A percentile compares a stretch with the other conserved stretches of the same genome.
Evolutionary conservation across 2,329 filamentous ascomycete genomes (phyloP).

Genomic region (Periglandula ipomoeae): DNA sequence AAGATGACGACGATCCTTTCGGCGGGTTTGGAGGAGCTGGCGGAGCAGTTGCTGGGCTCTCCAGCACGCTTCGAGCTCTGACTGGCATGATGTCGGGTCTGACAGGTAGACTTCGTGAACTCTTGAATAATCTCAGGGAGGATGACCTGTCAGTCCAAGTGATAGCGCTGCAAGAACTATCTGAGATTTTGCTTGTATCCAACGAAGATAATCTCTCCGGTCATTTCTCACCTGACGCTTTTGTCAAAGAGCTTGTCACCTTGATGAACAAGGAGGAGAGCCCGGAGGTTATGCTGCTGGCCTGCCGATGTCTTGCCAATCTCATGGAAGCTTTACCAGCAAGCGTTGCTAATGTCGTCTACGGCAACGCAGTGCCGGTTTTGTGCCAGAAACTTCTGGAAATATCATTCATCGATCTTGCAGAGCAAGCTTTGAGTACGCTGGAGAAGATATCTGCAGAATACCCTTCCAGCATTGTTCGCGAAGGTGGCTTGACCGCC

Average conservation of each 20-base stretch:
- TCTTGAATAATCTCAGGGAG: conserved; percentile 64
- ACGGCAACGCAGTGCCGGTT: conserved; percentile 91
- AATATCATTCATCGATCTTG: conserved; percentile 94
- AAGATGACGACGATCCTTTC: conserved; percentile 58
- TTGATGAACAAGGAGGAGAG: conserved; percentile 96
- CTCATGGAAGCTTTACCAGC: conserved; percentile 94
- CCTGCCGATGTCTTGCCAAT: conserved; percentile 91
- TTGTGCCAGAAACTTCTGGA: conserved; percentile 91
- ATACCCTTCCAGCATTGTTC: conserved; percentile 89
- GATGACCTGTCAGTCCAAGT: conserved; percentile 86
- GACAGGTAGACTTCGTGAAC: conserved; percentile 68
- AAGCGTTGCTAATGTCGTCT: conserved; percentile 90
- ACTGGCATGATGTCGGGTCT: conserved; percentile 89
- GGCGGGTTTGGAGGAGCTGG: conserved; percentile 59
- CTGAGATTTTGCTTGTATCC: conserved; percentile 85
- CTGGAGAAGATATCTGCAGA: conserved; percentile 96
- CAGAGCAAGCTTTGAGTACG: conserved; percentile 93
- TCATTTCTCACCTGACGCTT: conserved; percentile 88
- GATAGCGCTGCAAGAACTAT: conserved; percentile 86
- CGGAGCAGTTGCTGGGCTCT: conserved; percentile 56
- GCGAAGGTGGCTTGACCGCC: conserved; percentile 90
- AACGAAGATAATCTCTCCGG: conserved; percentile 95
- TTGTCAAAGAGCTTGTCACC: conserved; percentile 85
- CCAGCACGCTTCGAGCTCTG: conserved; percentile 74
- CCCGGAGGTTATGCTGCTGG: conserved; percentile 92